Conservation (phyloP, 176 grass and related monocot genomes). For the Tillandsia leiboldiana region DNA sequence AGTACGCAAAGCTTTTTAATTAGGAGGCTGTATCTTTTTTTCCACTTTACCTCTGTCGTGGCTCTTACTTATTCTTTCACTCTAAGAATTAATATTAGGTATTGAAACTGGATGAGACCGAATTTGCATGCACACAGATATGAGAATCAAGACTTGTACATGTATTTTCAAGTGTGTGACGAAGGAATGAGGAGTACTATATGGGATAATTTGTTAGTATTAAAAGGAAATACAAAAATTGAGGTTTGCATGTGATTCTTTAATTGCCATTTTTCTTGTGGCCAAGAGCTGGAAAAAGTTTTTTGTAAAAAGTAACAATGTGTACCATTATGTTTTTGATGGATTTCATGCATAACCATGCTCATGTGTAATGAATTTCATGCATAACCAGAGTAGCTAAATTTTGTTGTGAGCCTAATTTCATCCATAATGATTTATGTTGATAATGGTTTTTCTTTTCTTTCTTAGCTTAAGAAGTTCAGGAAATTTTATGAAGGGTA, state of each 20-base stretch:
- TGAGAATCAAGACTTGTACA: neutral
- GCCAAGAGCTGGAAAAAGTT: neutral
- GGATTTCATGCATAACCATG: no score
- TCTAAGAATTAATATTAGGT: neutral
- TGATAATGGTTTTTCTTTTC: slow-evolving; percentile 1
- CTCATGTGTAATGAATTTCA: neutral
- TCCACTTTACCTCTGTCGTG: neutral
- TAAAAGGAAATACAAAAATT: no score
- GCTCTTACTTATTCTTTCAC: neutral
- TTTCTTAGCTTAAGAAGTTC: slow-evolving; percentile 79
- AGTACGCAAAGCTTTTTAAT: neutral
- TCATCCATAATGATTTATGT: neutral
- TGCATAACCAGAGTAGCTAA: neutral
- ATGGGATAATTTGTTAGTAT: no score
- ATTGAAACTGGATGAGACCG: neutral
- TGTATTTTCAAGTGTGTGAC: no score
- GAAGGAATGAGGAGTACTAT: no score
- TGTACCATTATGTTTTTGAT: no score
- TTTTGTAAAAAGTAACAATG: neutral
- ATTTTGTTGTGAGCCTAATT: neutral
- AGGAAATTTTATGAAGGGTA: slow-evolving; percentile 84
- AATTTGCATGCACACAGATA: neutral
- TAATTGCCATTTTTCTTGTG: no score
- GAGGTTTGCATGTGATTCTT: no score
- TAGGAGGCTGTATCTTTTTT: neutral